Evolutionary conservation across 345 rosid genomes (phyloP).

Genomic region (Citrus inodora): DNA sequence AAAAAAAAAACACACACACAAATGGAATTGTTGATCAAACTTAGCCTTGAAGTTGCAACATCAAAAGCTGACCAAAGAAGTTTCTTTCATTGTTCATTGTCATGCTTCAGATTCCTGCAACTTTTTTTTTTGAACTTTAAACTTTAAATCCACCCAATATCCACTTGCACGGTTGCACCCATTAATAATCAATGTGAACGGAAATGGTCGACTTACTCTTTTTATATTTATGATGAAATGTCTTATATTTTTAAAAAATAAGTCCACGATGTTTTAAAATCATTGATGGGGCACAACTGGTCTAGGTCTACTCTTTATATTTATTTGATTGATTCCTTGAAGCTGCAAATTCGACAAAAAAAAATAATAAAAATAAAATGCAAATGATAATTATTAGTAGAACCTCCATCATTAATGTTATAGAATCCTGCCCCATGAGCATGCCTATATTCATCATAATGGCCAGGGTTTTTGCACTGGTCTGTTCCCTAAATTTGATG

Average conservation of each 20-base stretch:
- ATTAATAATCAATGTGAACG: slow-evolving; percentile 3
- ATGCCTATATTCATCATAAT: slow-evolving; percentile 14
- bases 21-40: neutral
- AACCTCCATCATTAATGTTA: neutral
- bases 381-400: neutral
- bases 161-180: neutral
- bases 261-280: neutral
- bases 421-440: slow-evolving; percentile 7
- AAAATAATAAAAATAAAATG: neutral
- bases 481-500: neutral
- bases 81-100: neutral
- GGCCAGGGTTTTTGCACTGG: neutral
- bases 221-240: neutral
- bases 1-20: neutral
- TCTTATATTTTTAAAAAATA: neutral
- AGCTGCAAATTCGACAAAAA: neutral
- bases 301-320: neutral
- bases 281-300: neutral
- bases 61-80: neutral
- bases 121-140: neutral
- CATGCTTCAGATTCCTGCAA: neutral
- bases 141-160: neutral
- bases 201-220: neutral
- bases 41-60: neutral
- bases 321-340: neutral